Percentiles rank a stretch among this genome's conserved stretches.
Evolutionary conservation across 2,329 filamentous ascomycete species (phyloP).

Genomic region (Ceratocystis alfenasii): DNA sequence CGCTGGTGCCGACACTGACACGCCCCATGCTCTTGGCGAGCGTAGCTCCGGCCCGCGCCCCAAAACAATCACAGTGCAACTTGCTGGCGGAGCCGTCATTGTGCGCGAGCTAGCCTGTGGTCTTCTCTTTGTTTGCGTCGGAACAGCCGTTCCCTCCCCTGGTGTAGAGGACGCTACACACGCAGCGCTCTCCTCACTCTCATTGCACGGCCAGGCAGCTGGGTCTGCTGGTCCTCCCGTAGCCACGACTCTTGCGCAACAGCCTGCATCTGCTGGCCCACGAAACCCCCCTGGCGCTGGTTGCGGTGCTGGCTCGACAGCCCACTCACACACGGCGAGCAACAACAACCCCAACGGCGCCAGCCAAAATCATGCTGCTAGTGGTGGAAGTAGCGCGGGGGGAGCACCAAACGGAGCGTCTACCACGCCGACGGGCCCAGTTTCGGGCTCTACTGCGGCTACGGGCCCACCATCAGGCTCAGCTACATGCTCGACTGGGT

Average conservation of each 20-base stretch:
- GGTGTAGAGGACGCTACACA: constrained; percentile 14
- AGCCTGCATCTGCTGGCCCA: neutral
- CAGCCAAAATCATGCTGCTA: neutral
- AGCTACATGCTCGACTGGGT: constrained; percentile 24
- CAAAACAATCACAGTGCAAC: constrained; percentile 44
- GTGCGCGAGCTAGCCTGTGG: constrained; percentile 47
- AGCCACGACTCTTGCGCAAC: neutral
- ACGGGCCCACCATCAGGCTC: neutral
- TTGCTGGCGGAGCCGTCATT: constrained; percentile 46
- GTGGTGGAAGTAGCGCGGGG: neutral
- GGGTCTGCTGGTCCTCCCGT: neutral
- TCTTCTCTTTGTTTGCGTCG: constrained; percentile 50
- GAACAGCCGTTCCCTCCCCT: constrained; percentile 30
- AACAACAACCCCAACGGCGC: neutral
- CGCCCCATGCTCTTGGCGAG: neutral
- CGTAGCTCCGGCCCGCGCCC: constrained; percentile 12
- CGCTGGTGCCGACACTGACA: neutral
- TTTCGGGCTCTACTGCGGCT: constrained; percentile 19
- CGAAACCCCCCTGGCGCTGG: neutral
- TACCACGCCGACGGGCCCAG: neutral
- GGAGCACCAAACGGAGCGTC: neutral
- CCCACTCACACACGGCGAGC: neutral
- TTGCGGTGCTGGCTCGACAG: neutral
- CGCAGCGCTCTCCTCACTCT: constrained; percentile 16
- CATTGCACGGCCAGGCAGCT: constrained; percentile 5